Evolutionary conservation across 225 moss, liverwort and hornwort genomes (phyloP).

Genomic region (Anthoceros angustus): DNA sequence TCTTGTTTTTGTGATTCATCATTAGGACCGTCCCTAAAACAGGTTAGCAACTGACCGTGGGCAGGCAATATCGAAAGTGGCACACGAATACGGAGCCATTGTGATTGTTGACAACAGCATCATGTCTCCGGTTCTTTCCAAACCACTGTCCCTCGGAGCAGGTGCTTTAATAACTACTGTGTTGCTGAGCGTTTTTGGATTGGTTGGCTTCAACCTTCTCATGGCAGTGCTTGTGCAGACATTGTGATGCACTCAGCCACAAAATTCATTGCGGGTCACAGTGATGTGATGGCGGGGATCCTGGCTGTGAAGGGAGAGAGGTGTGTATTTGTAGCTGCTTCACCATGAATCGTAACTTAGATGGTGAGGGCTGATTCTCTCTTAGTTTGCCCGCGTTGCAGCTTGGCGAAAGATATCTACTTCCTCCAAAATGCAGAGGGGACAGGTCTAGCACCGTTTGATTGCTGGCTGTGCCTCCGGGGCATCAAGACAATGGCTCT

Average conservation of each 20-base stretch:
- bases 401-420: slow-evolving; percentile 54
- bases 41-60: background rate
- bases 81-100: slow-evolving; percentile 53
- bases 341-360: background rate
- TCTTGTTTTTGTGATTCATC: background rate
- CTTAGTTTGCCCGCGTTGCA: slow-evolving; percentile 11
- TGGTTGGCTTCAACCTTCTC: background rate
- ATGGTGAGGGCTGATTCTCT: background rate
- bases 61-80: slow-evolving; percentile 61
- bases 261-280: slow-evolving; percentile 84
- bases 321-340: slow-evolving; percentile 13
- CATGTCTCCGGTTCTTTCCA: slow-evolving; percentile 80
- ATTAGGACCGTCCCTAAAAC: background rate
- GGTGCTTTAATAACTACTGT: slow-evolving; percentile 21
- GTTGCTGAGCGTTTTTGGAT: background rate
- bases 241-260: slow-evolving; percentile 94
- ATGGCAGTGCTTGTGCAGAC: slow-evolving; percentile 20
- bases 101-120: slow-evolving; percentile 89
- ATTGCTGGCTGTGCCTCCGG: slow-evolving; percentile 86
- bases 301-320: slow-evolving; percentile 79
- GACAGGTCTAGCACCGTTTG: slow-evolving; percentile 73
- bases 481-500: slow-evolving; percentile 89
- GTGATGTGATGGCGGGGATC: slow-evolving; percentile 91
- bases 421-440: slow-evolving; percentile 75
- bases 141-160: slow-evolving; percentile 69